Percentiles rank a stretch among this genome's conserved stretches.
These are phyloP conservation scores for Exserohilum rostratum DNA, from an alignment of 2,329 filamentous ascomycete species.

Conservation along the genomic window DNA sequence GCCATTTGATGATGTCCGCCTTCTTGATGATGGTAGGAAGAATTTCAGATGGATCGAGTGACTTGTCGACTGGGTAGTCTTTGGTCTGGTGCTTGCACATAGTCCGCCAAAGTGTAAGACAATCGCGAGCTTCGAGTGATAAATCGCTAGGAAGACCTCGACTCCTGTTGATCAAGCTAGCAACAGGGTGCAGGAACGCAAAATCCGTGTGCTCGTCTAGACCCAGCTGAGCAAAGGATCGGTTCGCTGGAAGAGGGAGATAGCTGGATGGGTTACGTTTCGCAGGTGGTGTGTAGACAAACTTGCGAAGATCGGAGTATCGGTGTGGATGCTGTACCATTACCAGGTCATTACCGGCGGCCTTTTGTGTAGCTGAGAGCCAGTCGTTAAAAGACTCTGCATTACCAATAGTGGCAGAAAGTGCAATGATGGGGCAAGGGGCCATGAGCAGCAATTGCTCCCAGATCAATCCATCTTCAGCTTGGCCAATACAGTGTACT, in stretches of 20 bases:
- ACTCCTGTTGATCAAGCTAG: slow-evolving; percentile 65
- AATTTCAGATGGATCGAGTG: slow-evolving; percentile 57
- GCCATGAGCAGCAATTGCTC: slow-evolving; percentile 76
- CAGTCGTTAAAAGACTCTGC: slow-evolving; percentile 72
- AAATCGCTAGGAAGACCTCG: slow-evolving; percentile 71
- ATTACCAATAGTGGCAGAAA: slow-evolving; percentile 82
- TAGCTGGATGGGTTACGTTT: slow-evolving; percentile 51
- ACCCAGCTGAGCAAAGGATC: slow-evolving; percentile 51
- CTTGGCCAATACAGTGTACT: slow-evolving; percentile 78
- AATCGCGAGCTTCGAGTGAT: slow-evolving; percentile 73
- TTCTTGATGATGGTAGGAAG: slow-evolving; percentile 66
- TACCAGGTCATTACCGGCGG: slow-evolving; percentile 66
- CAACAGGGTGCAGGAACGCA: slow-evolving; percentile 69
- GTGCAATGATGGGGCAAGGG: slow-evolving; percentile 77
- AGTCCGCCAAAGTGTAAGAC: slow-evolving; percentile 67
- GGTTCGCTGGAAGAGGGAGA: slow-evolving; percentile 53
- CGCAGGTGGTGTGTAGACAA: slow-evolving; percentile 63
- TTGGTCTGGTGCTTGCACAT: slow-evolving; percentile 65
- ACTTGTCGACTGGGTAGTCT: slow-evolving; percentile 57
- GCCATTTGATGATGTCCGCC: slow-evolving; percentile 70
- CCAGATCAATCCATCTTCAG: slow-evolving; percentile 78
- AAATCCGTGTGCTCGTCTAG: slow-evolving; percentile 60
- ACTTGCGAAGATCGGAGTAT: slow-evolving; percentile 81
- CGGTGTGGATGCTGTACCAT: slow-evolving; percentile 72
- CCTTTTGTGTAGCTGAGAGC: slow-evolving; percentile 68